phyloP scores from a whole-genome alignment of 1,284 basidiomycete species.

The Rhodofomes roseus region DNA sequence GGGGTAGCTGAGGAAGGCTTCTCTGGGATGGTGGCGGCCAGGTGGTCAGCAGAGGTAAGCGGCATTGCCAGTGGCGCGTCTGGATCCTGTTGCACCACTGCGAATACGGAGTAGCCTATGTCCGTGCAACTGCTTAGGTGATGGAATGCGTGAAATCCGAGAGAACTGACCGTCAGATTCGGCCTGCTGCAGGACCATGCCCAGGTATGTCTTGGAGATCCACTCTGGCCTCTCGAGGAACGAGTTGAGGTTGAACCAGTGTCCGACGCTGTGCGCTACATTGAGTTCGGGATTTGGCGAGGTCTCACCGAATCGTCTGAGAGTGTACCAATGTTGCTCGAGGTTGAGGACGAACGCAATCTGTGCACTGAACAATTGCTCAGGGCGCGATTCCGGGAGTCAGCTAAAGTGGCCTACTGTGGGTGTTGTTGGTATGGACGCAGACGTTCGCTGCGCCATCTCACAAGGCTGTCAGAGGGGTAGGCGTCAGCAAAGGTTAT shows the following conservation, averaged over 20 bases:
- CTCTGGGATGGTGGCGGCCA: constrained; percentile 59
- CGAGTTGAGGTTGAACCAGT: constrained; percentile 94
- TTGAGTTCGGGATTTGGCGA: constrained; percentile 31
- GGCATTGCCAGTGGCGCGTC: constrained; percentile 46
- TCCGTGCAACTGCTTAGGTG: not conserved
- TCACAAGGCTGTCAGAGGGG: constrained; percentile 46
- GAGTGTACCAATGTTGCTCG: constrained; percentile 85
- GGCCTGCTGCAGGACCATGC: constrained; percentile 84
- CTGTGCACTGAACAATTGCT: constrained; percentile 55
- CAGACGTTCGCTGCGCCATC: constrained; percentile 88
- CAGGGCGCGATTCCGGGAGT: not conserved
- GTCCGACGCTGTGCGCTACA: constrained; percentile 49
- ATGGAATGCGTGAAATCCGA: not conserved
- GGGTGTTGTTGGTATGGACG: constrained; percentile 70
- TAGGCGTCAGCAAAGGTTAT: not conserved
- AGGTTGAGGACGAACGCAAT: constrained; percentile 89
- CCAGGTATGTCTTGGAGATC: constrained; percentile 81
- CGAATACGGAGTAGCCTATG: constrained; percentile 88
- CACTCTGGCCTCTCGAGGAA: constrained; percentile 71
- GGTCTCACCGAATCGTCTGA: constrained; percentile 75
- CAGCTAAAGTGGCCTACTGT: constrained; percentile 46
- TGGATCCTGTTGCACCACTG: constrained; percentile 56
- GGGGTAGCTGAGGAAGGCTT: constrained; percentile 31
- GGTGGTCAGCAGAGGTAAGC: constrained; percentile 60
- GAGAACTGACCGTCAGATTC: constrained; percentile 65